A percentile compares a stretch with the other conserved stretches of the same genome.
These are phyloP conservation scores for Setaria italica DNA, from an alignment of 202 grass and related monocot species.

Conservation along the genomic window DNA sequence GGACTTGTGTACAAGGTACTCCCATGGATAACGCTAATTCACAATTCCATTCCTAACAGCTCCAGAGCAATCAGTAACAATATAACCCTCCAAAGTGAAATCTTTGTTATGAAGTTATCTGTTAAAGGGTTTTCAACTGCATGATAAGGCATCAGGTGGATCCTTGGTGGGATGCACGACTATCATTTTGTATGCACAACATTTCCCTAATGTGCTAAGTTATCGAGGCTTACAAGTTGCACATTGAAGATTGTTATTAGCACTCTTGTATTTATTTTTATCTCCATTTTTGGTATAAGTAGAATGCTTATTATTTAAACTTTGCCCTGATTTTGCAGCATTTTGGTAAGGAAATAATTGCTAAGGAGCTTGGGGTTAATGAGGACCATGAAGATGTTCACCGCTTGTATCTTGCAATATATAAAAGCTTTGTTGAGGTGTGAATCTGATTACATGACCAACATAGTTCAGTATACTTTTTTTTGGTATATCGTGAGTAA, in stretches of 20 bases:
- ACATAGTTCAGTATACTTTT: background rate
- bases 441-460: slow-evolving; percentile 20
- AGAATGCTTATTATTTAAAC: slow-evolving; percentile 14
- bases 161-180: background rate
- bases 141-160: background rate
- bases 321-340: slow-evolving; percentile 54
- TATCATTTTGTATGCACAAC: slow-evolving; percentile 13
- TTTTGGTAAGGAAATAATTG: slow-evolving; percentile 95
- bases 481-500: background rate
- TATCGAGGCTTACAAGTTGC: background rate
- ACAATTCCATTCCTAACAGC: background rate
- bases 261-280: background rate
- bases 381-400: slow-evolving; percentile 84
- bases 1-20: slow-evolving; percentile 90
- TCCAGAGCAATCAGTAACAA: background rate
- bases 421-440: slow-evolving; percentile 97
- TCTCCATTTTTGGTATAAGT: slow-evolving; percentile 1
- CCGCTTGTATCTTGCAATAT: slow-evolving; percentile 76
- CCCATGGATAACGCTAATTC: background rate
- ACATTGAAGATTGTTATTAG: background rate
- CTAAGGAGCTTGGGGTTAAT: slow-evolving; percentile 78
- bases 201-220: background rate
- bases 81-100: background rate
- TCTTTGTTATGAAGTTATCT: background rate
- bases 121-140: background rate